Evolutionary conservation across 1,284 basidiomycete genomes (phyloP), one percentile per base, ranked within the genome.

Genomic region (Heterobasidion parviporum): DNA sequence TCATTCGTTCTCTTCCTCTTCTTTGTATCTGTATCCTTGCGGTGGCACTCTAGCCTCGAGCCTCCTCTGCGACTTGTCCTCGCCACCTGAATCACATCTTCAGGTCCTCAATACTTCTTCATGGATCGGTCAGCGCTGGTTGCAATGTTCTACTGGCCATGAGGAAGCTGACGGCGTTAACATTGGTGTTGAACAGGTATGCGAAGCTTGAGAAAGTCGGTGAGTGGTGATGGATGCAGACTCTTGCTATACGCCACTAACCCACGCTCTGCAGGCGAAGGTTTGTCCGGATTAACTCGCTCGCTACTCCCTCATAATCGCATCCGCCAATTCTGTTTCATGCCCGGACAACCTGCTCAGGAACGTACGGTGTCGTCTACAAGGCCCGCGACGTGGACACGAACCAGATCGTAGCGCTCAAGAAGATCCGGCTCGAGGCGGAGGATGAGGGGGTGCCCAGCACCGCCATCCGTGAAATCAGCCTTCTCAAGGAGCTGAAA

Each of bases 351-450:
- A 44, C 33, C 53, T 6, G 34, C 33, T 35, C 65, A 98, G 96
- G 96, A 65, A 99, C 97, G 50, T 99, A 99, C 65, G 97, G 97
- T 61, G 96, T 98, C 55, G 96, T 99, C 16, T 98, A 98, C 81
- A 94, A 94, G 72, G 92, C 87, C 60, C 83, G 85, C 68, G 84
- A 93, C 70, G 72, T 85, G 68, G 77, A 74, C 63, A 84, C 83
- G 54, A 83, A 91, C 73, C 68, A 84, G 71, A 83, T 92, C 64
- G 95, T 94, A 53, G 94, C 94, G 51, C 77, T 95, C 66, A 99
- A 99, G 82, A 98, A 99, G 80, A 99, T 99, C 67, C 83, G 96
- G 56, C 84, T 99, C 41, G 97, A 99, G 71, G 93, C 94, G 16
- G 96, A 99, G 73, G 97, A 97, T 64, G 94, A 99, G 68, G 96